Evolutionary conservation across 495 filamentous ascomycete species (phyloP).

Genomic region (Penicillium samsonianum): DNA sequence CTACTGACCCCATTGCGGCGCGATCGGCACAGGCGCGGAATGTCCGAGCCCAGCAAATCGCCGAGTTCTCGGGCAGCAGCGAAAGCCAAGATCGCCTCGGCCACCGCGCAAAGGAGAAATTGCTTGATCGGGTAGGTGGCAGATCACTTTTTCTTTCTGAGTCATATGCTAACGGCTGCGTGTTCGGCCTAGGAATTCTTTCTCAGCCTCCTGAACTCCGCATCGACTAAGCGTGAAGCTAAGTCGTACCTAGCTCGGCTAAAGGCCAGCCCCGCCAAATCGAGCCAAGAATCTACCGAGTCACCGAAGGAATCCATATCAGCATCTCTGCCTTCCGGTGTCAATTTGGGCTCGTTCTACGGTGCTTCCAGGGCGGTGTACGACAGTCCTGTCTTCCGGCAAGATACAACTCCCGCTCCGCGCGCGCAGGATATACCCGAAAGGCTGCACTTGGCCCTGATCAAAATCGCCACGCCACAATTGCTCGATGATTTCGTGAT

Average conservation of each 20-base stretch:
- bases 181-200: conserved; percentile 66
- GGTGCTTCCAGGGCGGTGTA: conserved; percentile 59
- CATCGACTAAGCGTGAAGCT: conserved; percentile 87
- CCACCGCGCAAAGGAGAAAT: conserved; percentile 50
- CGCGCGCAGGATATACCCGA: conserved; percentile 32
- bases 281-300: conserved; percentile 22
- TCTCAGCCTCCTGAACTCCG: conserved; percentile 76
- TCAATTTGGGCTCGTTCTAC: conserved; percentile 66
- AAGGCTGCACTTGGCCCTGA: conserved; percentile 76
- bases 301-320: conserved; percentile 22
- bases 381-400: conserved; percentile 63
- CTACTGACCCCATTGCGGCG: conserved; percentile 17
- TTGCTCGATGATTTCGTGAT: conserved; percentile 65
- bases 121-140: conserved; percentile 43
- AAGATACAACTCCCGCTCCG: conserved; percentile 42
- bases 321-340: conserved; percentile 40
- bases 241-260: conserved; percentile 84
- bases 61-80: conserved; percentile 41
- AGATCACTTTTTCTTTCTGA: not conserved
- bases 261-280: conserved; percentile 45
- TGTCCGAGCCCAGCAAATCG: conserved; percentile 33
- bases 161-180: not conserved
- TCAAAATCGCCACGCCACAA: conserved; percentile 79
- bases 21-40: conserved; percentile 24
- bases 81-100: conserved; percentile 40